Evolutionary conservation across 345 rosid genomes (phyloP).

Genomic region (Tarenaya hassleriana): DNA sequence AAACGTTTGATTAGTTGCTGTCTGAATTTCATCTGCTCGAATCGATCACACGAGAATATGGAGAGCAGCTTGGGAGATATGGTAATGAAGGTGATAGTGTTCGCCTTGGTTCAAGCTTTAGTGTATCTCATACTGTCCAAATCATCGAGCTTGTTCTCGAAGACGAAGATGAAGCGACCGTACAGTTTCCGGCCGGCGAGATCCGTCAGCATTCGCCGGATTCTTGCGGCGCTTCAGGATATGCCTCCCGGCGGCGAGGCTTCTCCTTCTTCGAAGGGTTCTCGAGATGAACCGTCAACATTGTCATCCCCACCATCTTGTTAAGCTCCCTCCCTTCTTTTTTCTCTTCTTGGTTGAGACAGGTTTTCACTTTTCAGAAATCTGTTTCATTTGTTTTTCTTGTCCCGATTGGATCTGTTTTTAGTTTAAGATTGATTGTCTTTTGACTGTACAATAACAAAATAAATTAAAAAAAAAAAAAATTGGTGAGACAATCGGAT

Average conservation of each 20-base stretch:
- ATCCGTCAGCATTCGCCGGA: slow-evolving; percentile 42
- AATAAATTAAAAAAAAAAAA: too few species aligned
- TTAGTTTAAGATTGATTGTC: too few species aligned
- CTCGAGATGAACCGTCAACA: neutral
- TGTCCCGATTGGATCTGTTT: too few species aligned
- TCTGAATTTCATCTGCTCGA: too few species aligned
- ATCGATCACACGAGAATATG: slow-evolving; percentile 19
- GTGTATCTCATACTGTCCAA: slow-evolving; percentile 55
- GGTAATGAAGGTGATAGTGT: slow-evolving; percentile 40
- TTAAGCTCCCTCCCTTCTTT: too few species aligned
- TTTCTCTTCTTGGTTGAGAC: too few species aligned
- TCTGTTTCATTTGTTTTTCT: too few species aligned
- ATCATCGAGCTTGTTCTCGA: slow-evolving; percentile 56
- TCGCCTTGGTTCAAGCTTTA: slow-evolving; percentile 48
- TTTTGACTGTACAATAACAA: too few species aligned
- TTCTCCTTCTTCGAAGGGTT: slow-evolving; percentile 28
- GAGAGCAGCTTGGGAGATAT: slow-evolving; percentile 39
- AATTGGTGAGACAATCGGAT: too few species aligned
- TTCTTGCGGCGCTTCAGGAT: slow-evolving; percentile 39
- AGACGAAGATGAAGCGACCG: slow-evolving; percentile 22
- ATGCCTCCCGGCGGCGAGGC: slow-evolving; percentile 35
- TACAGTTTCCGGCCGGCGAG: slow-evolving; percentile 45
- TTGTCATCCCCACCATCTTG: too few species aligned
- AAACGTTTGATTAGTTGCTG: neutral
- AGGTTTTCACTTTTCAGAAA: too few species aligned